Conservation (phyloP, 192 early-diverging fungal genomes). For the Coemansia sp. region DNA sequence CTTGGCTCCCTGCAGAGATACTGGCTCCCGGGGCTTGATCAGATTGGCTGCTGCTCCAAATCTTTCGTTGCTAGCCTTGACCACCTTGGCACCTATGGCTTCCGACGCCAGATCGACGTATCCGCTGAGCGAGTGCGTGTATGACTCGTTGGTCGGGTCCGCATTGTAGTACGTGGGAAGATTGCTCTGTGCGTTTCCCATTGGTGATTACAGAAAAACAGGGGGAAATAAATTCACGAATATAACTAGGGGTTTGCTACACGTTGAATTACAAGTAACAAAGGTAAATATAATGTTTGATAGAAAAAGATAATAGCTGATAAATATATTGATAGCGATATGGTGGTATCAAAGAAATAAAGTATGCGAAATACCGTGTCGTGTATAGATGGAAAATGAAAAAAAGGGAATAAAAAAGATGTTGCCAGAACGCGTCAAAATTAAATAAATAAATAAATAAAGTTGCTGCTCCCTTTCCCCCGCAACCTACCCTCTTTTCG, state of each 20-base stretch:
- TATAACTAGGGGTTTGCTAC: background rate
- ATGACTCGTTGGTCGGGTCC: conserved; percentile 48
- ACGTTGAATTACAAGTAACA: background rate
- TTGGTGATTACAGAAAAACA: background rate
- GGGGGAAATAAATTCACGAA: background rate
- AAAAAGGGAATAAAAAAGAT: background rate
- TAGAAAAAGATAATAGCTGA: too few relatives aligned
- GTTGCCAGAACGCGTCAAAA: background rate
- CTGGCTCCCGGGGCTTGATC: conserved; percentile 52
- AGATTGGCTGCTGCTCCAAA: conserved; percentile 79
- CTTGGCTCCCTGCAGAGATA: background rate
- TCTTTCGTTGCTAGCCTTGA: conserved; percentile 83
- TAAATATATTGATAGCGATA: background rate
- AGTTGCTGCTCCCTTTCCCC: background rate
- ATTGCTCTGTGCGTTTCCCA: conserved; percentile 54
- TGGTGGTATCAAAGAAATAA: background rate
- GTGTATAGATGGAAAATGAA: background rate
- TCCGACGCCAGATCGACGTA: conserved; percentile 67
- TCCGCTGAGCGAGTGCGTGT: conserved; percentile 40
- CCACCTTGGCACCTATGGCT: conserved; percentile 65
- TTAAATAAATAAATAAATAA: conserved; percentile 1
- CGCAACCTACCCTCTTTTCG: background rate
- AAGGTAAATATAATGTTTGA: background rate
- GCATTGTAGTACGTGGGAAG: conserved; percentile 54
- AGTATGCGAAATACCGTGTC: background rate